Conservation (phyloP, 2,329 filamentous ascomycete genomes). For the Ascosphaera aggregata region DNA sequence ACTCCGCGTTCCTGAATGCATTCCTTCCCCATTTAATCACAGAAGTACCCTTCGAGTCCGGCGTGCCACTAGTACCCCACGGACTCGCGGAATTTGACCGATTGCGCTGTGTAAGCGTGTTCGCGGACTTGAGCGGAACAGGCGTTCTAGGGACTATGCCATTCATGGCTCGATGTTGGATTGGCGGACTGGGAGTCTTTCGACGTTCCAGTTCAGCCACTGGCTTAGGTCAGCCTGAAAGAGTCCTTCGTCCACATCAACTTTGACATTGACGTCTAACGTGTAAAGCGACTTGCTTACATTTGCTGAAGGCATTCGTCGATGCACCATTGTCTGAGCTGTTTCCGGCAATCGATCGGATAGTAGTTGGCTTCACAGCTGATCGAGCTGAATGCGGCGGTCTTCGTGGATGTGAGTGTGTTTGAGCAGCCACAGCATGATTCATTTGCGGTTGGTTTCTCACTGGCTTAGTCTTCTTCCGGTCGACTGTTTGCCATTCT, state of each 20-base stretch:
- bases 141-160: background rate
- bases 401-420: background rate
- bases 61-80: background rate
- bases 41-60: background rate
- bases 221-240: background rate
- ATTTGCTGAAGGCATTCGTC: background rate
- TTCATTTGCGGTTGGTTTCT: background rate
- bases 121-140: background rate
- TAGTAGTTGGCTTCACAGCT: background rate
- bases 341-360: background rate
- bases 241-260: too few species aligned
- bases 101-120: background rate
- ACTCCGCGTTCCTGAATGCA: constrained; percentile 1
- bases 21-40: background rate
- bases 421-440: background rate
- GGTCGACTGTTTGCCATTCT: background rate
- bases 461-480: background rate
- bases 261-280: too few species aligned
- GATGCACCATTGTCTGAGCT: background rate
- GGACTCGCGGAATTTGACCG: background rate
- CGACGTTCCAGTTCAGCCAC: background rate
- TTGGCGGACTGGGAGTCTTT: background rate
- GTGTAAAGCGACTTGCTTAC: too few species aligned
- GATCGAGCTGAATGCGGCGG: background rate
- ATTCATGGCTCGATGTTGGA: background rate